Conservation (phyloP, 371 early-diverging fungal genomes). For the Syncephalastrum sp. region DNA sequence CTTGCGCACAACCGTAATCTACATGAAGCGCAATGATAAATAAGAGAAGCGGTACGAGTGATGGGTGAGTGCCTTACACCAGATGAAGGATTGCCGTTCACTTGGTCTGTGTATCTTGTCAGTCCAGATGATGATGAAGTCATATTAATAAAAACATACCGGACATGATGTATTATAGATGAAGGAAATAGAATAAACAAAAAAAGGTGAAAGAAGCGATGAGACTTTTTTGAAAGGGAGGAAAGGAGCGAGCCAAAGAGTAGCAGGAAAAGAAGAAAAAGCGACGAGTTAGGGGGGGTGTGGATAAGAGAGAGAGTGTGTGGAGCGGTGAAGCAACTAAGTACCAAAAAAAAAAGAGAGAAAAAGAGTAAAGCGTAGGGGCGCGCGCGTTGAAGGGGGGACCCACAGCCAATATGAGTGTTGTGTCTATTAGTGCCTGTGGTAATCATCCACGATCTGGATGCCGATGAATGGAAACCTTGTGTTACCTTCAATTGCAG, state of each 20-base stretch:
- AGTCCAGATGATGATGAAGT: no score
- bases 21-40: constrained; percentile 1
- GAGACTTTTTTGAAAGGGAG: not conserved
- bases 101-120: constrained; percentile 1
- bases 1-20: constrained; percentile 60
- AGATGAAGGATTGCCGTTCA: constrained; percentile 21
- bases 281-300: constrained; percentile 6
- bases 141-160: constrained; percentile 1
- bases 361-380: constrained; percentile 4
- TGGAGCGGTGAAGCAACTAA: not conserved
- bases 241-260: not conserved
- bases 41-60: not conserved
- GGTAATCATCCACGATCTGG: constrained; percentile 4
- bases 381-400: constrained; percentile 6
- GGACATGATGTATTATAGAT: constrained; percentile 8
- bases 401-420: no score
- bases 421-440: not conserved
- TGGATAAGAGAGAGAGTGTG: constrained; percentile 4
- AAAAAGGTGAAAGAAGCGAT: not conserved
- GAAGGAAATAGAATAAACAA: not conserved
- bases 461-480: constrained; percentile 10
- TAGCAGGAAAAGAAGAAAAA: constrained; percentile 10
- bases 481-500: constrained; percentile 5
- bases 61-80: constrained; percentile 18
- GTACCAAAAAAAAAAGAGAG: constrained; percentile 1